Conservation (phyloP, 129 eudicot genomes). For the sunflower (Helianthus annuus) region HanXRQr2.0-SUNRISE NC_035448.2:130816997-130817496, state of each 20-base stretch:
- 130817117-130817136: constrained; percentile 1
- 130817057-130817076: background rate
- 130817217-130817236: background rate
- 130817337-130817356: background rate
- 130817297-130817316: background rate
- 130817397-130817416: background rate
- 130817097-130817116: constrained; percentile 10
- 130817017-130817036: background rate
- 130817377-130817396: background rate
- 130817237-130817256: background rate
- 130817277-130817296: background rate
- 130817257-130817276: background rate
- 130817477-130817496: background rate
- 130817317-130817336: background rate
- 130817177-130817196: constrained; percentile 11
- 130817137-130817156: background rate
- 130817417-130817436: background rate
- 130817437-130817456: background rate
- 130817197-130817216: constrained; percentile 7
- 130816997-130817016: background rate
- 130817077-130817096: constrained; percentile 11
- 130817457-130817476: background rate
- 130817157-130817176: constrained; percentile 8
- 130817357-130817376: background rate
- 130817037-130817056: constrained; percentile 5